Base-by-base conservation (phyloP, 805 yeast genomes). In the Cyberlindnera maritima region DNA sequence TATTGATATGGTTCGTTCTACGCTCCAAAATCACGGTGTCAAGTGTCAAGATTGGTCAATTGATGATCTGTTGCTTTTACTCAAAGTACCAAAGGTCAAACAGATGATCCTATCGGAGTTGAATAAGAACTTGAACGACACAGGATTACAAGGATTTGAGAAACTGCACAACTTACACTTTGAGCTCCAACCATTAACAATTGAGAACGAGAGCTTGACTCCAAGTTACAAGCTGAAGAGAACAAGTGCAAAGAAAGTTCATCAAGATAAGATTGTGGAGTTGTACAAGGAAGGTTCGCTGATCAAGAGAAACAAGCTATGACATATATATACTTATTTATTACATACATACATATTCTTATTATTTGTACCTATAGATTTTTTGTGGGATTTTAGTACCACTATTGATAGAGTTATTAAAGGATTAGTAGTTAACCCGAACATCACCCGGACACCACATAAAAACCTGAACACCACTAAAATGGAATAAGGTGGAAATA, bases 181-280 rank as follows among this genome's bases (percentile, higher is more conserved):
- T 32, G 78, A 67, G n/a, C 42, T 77, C 32, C 85, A 81, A 52
- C 87, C 88, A 10, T 66, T 83, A 49, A 78, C 69, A 17, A 63
- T 80, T 13, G 83, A 75, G 45, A 78, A 80, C 51, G 82, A 79
- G 41, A 74, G 78, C 3, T 61, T 84, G 33, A 85, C 92, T 4
- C 90, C 90, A 31, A 83, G 88, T 7, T 59, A 77, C 50, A 79
- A 79, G 60, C 63, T 79, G 45, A 78, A 77, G 60, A 67, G 87
- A 44, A 65, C 73, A 2, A 66, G 68, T 23, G 80, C 82, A 1
- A 70, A 71, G 35, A 70, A 70, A 57, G 66, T 63, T 31, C 80
- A 74, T 57, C 59, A 64, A 36, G 53, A 59, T 10, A 69, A 65
- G 25, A 63, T 81, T 36, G 68, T 68, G 21, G 54, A 49, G 7